phyloP scores from a whole-genome alignment of 2,329 filamentous ascomycete species.

The Pseudophaeomoniella oleicola region DNA sequence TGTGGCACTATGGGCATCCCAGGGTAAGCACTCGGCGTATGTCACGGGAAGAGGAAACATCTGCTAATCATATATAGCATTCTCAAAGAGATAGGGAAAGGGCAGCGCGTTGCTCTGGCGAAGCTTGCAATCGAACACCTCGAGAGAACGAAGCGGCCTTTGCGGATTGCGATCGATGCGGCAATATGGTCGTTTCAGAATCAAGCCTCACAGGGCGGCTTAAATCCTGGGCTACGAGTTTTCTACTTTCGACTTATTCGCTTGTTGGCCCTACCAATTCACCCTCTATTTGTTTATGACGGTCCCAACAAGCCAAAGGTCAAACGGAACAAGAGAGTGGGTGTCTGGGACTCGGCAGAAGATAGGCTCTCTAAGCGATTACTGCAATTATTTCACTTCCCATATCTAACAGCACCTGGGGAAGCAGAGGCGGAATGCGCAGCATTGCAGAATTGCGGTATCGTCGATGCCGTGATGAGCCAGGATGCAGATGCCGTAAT shows the following conservation, averaged over 20 bases:
- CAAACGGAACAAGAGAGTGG: conserved; percentile 67
- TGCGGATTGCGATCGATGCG: conserved; percentile 83
- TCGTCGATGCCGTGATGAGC: conserved; percentile 87
- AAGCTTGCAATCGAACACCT: conserved; percentile 71
- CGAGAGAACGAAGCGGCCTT: conserved; percentile 52
- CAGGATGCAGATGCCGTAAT: conserved; percentile 96
- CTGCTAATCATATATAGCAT: conserved; percentile 56
- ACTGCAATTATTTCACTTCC: conserved; percentile 72
- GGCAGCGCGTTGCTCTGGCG: conserved; percentile 63
- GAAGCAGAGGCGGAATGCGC: conserved; percentile 96
- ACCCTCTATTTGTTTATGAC: conserved; percentile 83
- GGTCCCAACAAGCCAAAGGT: conserved; percentile 71
- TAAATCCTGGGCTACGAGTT: conserved; percentile 78
- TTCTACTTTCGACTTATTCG: conserved; percentile 83
- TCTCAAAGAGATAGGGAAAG: conserved; percentile 75
- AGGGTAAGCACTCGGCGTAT: conserved; percentile 18
- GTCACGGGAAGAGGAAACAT: not conserved
- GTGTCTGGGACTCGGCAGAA: conserved; percentile 48
- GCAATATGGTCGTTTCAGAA: conserved; percentile 96
- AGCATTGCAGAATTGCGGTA: conserved; percentile 60
- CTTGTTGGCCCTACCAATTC: conserved; percentile 60
- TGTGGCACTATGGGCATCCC: conserved; percentile 25
- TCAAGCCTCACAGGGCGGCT: conserved; percentile 70
- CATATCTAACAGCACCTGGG: conserved; percentile 72
- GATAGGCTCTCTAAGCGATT: conserved; percentile 68